phyloP scores from a whole-genome alignment of 768 basidiomycete genomes.

The Lactarius evosmus region DNA sequence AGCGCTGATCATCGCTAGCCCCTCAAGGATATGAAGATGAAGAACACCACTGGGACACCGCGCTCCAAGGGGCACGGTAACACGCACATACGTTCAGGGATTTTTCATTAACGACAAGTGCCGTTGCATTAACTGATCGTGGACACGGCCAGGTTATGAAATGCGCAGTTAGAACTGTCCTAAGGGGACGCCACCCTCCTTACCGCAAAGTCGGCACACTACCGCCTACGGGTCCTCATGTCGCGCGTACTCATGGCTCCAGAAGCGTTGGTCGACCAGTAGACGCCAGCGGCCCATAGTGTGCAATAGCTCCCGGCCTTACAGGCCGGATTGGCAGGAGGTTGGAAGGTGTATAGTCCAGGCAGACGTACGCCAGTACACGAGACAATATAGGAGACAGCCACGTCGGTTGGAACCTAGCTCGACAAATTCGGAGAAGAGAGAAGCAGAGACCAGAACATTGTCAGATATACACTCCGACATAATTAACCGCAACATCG shows the following conservation, averaged over 20 bases:
- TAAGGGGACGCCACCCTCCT: background rate
- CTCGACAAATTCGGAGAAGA: background rate
- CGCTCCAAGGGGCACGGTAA: background rate
- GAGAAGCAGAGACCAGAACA: background rate
- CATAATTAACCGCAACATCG: background rate
- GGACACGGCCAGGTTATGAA: background rate
- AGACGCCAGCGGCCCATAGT: background rate
- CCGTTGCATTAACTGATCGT: constrained; percentile 6
- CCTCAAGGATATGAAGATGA: background rate
- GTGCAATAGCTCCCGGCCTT: background rate
- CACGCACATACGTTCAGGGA: background rate
- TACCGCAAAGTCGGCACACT: background rate
- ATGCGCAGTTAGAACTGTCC: background rate
- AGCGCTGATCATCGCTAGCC: background rate
- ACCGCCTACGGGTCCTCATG: background rate
- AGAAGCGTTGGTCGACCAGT: background rate
- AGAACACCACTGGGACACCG: background rate
- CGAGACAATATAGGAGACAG: constrained; percentile 7
- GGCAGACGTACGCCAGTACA: background rate
- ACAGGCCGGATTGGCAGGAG: background rate
- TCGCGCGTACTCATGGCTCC: background rate
- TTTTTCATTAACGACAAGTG: background rate
- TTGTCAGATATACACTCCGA: background rate
- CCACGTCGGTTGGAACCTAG: background rate
- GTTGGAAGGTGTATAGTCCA: background rate